Evolutionary conservation across 805 yeast species (phyloP), one percentile per base, ranked within the genome.

Genomic region (Saccharomycopsis selenospora): DNA sequence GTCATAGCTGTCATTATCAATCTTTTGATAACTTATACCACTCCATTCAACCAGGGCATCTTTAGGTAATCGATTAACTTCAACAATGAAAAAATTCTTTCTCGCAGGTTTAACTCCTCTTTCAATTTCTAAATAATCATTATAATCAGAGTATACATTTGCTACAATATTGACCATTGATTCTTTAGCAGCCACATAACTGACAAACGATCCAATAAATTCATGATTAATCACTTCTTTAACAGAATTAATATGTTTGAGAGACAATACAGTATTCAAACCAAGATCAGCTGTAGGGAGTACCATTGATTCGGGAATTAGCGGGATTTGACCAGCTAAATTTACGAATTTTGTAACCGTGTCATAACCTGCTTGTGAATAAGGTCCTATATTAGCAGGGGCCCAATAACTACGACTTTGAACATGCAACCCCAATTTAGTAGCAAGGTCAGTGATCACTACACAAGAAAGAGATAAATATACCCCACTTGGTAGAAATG

Each of bases 371-470:
- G 90, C 76, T 64, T 93, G 99, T 0, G 99, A 91, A 61, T 93
- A 93, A 0, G 99, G 99, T 0, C 99, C 99, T 42, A 93, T 93
- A 56, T 93, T 93, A 30, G 95, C 91, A 0, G 99, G 99, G 0
- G 97, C 98, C 99, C 99, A 93, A 62, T 85, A 90, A 36, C 97
- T 89, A 51, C 90, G 72, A 1, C 97, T 89, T 57, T 93, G 91
- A 6, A 93, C 88, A 59, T 93, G 98, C 13, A 91, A 67, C 0
- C 98, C 96, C 26, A 66, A 67, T 56, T 83, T 83, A 8, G 46
- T 30, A 2, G 50, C 26, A 5, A 48, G 30, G 30, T 47, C 26
- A 13, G 56, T 38, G 1, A 79, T 58, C 0, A 75, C 73, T 11
- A 75, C 67, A 13, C 83, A 79, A 0, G 96, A 85, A 7, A 90